A percentile compares a stretch with the other conserved stretches of the same genome.
phyloP scores from a whole-genome alignment of 2,329 filamentous ascomycete genomes.

The Corniculantispora saksenae region DNA sequence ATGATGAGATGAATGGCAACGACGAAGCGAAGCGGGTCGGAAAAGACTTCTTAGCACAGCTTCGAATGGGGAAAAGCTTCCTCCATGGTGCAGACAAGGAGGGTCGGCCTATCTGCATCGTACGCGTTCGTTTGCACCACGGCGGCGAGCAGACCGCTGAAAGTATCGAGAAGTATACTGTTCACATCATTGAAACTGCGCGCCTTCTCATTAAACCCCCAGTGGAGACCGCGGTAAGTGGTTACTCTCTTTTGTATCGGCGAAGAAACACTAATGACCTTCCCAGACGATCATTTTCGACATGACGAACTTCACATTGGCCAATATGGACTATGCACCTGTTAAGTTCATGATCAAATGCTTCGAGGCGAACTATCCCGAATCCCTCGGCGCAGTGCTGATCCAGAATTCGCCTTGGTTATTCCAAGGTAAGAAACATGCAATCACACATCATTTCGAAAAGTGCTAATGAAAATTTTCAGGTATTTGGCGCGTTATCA shows the following conservation, averaged over 20 bases:
- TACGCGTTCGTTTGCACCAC: conserved; percentile 79
- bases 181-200: conserved; percentile 93
- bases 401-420: conserved; percentile 97
- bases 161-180: conserved; percentile 83
- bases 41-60: conserved; percentile 78
- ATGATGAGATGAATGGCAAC: conserved; percentile 58
- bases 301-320: conserved; percentile 89
- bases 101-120: conserved; percentile 83
- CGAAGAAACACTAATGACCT: conserved; percentile 25
- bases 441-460: background rate
- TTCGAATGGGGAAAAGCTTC: conserved; percentile 90
- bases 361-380: conserved; percentile 98
- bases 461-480: conserved; percentile 21
- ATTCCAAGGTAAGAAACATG: conserved; percentile 70
- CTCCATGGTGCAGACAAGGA: conserved; percentile 83
- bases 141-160: conserved; percentile 80
- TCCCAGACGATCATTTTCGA: conserved; percentile 86
- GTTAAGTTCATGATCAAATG: conserved; percentile 99
- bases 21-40: conserved; percentile 64
- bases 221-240: conserved; percentile 85
- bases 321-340: conserved; percentile 97
- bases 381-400: conserved; percentile 83
- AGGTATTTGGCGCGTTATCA: conserved; percentile 96
- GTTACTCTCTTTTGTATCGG: background rate
- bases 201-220: conserved; percentile 77